Conservation (phyloP, 305 asterid genomes). For the Andrographis paniculata region DNA sequence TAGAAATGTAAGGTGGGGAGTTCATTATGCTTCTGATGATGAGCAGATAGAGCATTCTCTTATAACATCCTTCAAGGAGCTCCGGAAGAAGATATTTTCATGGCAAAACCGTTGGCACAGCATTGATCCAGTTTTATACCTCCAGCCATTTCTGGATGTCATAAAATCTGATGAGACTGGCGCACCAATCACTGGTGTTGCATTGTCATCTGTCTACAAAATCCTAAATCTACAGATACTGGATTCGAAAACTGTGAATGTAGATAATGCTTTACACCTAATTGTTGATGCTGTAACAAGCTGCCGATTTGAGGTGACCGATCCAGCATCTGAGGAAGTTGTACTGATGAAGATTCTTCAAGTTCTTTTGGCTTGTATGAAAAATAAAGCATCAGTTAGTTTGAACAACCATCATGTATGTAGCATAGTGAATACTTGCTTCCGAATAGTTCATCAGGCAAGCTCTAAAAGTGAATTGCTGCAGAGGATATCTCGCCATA, state of each 20-base stretch:
- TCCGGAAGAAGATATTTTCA: slow-evolving; percentile 68
- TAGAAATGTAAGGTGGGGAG: slow-evolving; percentile 98
- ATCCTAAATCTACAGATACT: slow-evolving; percentile 72
- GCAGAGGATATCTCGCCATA: slow-evolving; percentile 90
- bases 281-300: slow-evolving; percentile 98
- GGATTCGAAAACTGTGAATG: slow-evolving; percentile 63
- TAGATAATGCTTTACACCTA: slow-evolving; percentile 66
- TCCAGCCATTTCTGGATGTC: slow-evolving; percentile 87
- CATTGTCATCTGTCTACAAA: slow-evolving; percentile 83
- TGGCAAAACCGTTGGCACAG: slow-evolving; percentile 73
- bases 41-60: slow-evolving; percentile 85
- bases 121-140: slow-evolving; percentile 71
- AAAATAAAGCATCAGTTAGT: slow-evolving; percentile 66
- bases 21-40: slow-evolving; percentile 69
- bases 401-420: slow-evolving; percentile 87
- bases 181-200: slow-evolving; percentile 97
- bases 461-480: slow-evolving; percentile 87
- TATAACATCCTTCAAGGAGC: slow-evolving; percentile 68
- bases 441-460: slow-evolving; percentile 93
- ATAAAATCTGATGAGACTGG: slow-evolving; percentile 95
- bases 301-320: slow-evolving; percentile 98
- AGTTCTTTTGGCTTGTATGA: slow-evolving; percentile 98
- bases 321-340: slow-evolving; percentile 98
- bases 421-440: slow-evolving; percentile 82
- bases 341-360: slow-evolving; percentile 97